A percentile compares a stretch with the other conserved stretches of the same genome.
phyloP scores from a whole-genome alignment of 257 asterid genomes.

The Solanum verrucosum region DNA sequence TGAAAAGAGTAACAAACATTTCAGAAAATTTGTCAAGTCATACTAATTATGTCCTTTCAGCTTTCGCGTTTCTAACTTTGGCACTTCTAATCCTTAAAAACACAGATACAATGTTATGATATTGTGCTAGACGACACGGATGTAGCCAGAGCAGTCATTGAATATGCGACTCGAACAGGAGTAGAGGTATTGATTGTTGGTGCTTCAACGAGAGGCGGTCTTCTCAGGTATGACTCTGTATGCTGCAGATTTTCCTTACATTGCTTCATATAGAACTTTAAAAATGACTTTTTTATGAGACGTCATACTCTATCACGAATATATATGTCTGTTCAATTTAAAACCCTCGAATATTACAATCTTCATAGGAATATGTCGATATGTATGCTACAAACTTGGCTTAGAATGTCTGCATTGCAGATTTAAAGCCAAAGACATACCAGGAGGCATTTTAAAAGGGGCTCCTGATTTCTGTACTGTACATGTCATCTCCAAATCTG shows the following conservation, averaged over 20 bases:
- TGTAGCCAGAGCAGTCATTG: conserved; percentile 50
- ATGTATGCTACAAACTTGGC: neutral
- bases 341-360: neutral
- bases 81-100: neutral
- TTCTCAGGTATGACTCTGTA: conserved; percentile 49
- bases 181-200: conserved; percentile 74
- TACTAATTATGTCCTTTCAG: neutral
- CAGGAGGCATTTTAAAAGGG: conserved; percentile 59
- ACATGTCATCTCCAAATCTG: conserved; percentile 60
- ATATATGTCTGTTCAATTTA: neutral
- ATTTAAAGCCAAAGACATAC: conserved; percentile 70
- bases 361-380: neutral
- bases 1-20: neutral
- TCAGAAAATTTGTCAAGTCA: neutral
- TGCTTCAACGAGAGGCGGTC: conserved; percentile 50
- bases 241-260: neutral
- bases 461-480: conserved; percentile 83
- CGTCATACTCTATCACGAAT: neutral
- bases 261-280: too few relatives aligned
- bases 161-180: conserved; percentile 54
- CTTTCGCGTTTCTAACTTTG: neutral
- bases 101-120: conserved; percentile 59
- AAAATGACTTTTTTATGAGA: neutral
- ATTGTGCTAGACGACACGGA: conserved; percentile 67
- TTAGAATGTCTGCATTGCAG: conserved; percentile 21